A percentile compares a stretch with the other conserved stretches of the same genome.
Conservation (phyloP, 2,329 filamentous ascomycete species). For the Cladosporium sp. region DNA sequence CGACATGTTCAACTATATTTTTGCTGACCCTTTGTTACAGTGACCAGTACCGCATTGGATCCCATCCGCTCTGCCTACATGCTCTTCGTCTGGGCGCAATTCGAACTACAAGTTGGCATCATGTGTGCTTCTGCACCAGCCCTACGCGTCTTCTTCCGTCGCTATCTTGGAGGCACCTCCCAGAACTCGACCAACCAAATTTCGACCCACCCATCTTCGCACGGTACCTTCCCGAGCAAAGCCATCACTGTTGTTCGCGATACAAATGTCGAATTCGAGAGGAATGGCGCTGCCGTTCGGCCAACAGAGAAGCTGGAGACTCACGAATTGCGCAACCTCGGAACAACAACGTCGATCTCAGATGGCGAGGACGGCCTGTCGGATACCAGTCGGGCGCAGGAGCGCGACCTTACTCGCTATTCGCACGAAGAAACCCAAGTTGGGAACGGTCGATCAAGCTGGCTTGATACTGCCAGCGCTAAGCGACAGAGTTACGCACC, state of each 20-base stretch:
- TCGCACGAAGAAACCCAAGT: conserved; percentile 9
- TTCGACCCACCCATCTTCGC: not conserved
- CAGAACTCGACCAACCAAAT: not conserved
- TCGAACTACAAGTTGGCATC: conserved; percentile 32
- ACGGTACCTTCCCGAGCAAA: not conserved
- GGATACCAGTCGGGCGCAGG: not conserved
- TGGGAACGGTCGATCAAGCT: not conserved
- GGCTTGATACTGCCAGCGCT: not conserved
- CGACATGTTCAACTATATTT: not conserved
- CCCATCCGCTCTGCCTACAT: conserved; percentile 30
- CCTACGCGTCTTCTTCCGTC: conserved; percentile 28
- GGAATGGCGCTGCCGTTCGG: not conserved
- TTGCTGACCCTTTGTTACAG: conserved; percentile 16
- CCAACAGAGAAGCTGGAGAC: not conserved
- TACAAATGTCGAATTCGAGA: conserved; percentile 8
- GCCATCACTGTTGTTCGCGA: conserved; percentile 11
- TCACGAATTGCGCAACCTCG: not conserved
- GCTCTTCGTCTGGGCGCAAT: conserved; percentile 30
- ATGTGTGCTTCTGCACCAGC: conserved; percentile 32
- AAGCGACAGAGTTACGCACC: not conserved
- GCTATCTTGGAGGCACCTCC: conserved; percentile 20
- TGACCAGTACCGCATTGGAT: conserved; percentile 22
- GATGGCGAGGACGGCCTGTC: not conserved
- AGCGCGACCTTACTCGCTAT: conserved; percentile 5
- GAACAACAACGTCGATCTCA: not conserved